Evolutionary conservation across 129 eudicot species (phyloP).

Genomic region (Lactuca sativa): DNA sequence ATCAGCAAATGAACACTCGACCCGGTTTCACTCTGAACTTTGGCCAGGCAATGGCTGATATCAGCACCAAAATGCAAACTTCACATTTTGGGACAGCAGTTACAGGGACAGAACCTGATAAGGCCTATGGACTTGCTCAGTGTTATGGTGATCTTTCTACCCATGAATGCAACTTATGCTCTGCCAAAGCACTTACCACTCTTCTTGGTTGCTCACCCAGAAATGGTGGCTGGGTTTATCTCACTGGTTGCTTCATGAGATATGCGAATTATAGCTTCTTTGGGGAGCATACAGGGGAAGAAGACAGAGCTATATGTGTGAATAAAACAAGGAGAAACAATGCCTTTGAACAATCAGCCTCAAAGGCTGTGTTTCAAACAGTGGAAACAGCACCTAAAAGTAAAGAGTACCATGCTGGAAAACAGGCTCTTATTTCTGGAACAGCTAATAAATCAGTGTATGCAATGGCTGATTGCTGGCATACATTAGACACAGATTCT

Average conservation of each 20-base stretch:
- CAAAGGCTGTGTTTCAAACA: constrained; percentile 33
- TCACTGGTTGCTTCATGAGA: constrained; percentile 46
- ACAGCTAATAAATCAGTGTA: constrained; percentile 23
- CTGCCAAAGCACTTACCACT: constrained; percentile 31
- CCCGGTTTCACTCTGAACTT: constrained; percentile 12
- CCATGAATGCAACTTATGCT: constrained; percentile 36
- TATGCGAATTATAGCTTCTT: constrained; percentile 42
- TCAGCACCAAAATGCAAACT: constrained; percentile 19
- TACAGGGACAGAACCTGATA: constrained; percentile 25
- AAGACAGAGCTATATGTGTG: constrained; percentile 23
- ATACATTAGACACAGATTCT: constrained; percentile 25
- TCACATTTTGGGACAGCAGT: constrained; percentile 23
- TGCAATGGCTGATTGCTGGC: constrained; percentile 45
- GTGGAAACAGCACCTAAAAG: constrained; percentile 29
- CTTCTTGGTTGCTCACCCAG: constrained; percentile 43
- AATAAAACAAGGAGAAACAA: constrained; percentile 24
- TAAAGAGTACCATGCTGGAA: constrained; percentile 29
- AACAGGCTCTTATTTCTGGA: constrained; percentile 9
- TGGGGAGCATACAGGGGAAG: constrained; percentile 15
- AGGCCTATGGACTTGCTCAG: constrained; percentile 32
- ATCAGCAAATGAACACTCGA: constrained; percentile 15
- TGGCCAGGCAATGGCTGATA: constrained; percentile 15
- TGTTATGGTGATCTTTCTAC: constrained; percentile 45
- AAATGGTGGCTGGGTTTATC: constrained; percentile 37
- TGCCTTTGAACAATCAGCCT: constrained; percentile 23